phyloP scores from a whole-genome alignment of 1,284 basidiomycete genomes.

The Rhodotorula sp. region DNA sequence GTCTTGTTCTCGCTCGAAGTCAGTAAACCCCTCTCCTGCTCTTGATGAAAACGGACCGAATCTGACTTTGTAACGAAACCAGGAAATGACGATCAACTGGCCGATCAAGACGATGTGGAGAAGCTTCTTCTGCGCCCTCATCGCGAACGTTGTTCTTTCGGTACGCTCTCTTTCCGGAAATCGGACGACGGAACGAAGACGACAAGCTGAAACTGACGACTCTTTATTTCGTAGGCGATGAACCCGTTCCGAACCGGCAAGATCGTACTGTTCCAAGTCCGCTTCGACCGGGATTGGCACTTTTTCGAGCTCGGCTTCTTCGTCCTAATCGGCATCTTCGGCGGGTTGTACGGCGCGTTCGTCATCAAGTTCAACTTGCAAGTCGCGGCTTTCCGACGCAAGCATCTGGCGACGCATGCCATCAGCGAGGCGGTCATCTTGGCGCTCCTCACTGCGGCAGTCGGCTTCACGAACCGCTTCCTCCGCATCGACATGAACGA shows the following conservation, averaged over 20 bases:
- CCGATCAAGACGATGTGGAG: conserved; percentile 98
- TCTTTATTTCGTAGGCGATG: conserved; percentile 65
- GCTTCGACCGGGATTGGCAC: conserved; percentile 97
- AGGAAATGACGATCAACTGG: conserved; percentile 98
- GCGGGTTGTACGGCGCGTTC: conserved; percentile 94
- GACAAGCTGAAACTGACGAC: neutral
- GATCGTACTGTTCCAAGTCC: conserved; percentile 95
- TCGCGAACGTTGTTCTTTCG: conserved; percentile 92
- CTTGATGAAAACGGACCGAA: neutral
- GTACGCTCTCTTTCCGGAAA: conserved; percentile 55
- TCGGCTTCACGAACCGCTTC: conserved; percentile 94
- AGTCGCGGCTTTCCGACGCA: conserved; percentile 87
- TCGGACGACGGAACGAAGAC: neutral
- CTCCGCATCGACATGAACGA: conserved; percentile 98
- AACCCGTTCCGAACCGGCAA: conserved; percentile 98
- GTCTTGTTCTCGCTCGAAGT: conserved; percentile 78
- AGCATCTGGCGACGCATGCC: conserved; percentile 77
- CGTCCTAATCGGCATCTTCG: conserved; percentile 89
- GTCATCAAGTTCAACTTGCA: conserved; percentile 97
- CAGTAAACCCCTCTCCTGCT: conserved; percentile 6
- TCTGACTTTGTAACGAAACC: conserved; percentile 10
- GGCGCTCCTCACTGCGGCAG: conserved; percentile 81
- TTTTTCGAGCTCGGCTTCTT: conserved; percentile 94
- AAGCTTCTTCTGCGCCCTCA: conserved; percentile 93
- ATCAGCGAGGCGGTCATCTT: conserved; percentile 85